phyloP scores from a whole-genome alignment of 108 stramenopile genomes.

The Nitzschia sp. region DNA sequence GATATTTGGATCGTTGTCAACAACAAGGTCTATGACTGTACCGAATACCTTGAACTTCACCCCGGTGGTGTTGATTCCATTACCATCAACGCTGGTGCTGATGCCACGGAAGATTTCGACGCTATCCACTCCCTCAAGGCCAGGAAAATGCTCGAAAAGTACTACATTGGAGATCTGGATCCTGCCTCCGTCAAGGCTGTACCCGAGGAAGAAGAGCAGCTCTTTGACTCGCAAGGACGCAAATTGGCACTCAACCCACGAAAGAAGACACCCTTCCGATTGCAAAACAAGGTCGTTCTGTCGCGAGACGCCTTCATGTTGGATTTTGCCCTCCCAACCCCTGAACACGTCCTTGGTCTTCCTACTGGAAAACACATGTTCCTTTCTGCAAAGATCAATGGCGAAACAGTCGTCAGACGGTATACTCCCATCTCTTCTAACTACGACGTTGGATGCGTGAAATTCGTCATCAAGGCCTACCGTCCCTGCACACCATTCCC shows the following conservation, averaged over 20 bases:
- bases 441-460: slow-evolving; percentile 91
- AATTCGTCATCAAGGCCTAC: slow-evolving; percentile 98
- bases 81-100: slow-evolving; percentile 92
- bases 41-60: slow-evolving; percentile 93
- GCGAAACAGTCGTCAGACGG: slow-evolving; percentile 81
- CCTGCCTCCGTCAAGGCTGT: slow-evolving; percentile 24
- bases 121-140: slow-evolving; percentile 97
- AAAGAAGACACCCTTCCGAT: slow-evolving; percentile 80
- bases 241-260: slow-evolving; percentile 84
- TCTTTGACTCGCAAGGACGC: slow-evolving; percentile 56
- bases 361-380: slow-evolving; percentile 98
- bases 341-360: slow-evolving; percentile 91
- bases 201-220: slow-evolving; percentile 39
- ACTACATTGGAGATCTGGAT: slow-evolving; percentile 91
- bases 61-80: slow-evolving; percentile 94
- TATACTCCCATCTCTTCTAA: slow-evolving; percentile 97
- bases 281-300: slow-evolving; percentile 86
- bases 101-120: slow-evolving; percentile 95
- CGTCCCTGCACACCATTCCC: slow-evolving; percentile 88
- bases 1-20: slow-evolving; percentile 96
- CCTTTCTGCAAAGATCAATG: slow-evolving; percentile 79
- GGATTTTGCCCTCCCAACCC: slow-evolving; percentile 91
- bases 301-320: slow-evolving; percentile 93
- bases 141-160: slow-evolving; percentile 90
- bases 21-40: slow-evolving; percentile 90